Base-by-base conservation (phyloP, 2,329 filamentous ascomycete species). In the Knufia petricola region DNA sequence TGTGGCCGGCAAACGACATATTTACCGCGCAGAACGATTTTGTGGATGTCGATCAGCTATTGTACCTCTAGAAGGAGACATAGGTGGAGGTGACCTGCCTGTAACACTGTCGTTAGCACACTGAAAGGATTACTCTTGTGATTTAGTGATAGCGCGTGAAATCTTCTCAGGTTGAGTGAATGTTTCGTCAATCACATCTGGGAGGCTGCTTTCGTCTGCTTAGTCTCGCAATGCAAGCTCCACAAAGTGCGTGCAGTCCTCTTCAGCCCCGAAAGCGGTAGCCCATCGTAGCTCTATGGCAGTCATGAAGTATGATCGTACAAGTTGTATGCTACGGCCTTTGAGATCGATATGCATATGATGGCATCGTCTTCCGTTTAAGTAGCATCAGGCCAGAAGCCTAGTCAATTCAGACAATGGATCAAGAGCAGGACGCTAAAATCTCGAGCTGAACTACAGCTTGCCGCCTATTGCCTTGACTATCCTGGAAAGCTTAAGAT, bases 21-120 rank as follows among this genome's bases (percentile, higher is more conserved):
- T 43, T 30, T n/a, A 40, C 4, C 15, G 9, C 10, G n/a, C 21
- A 24, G 10, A 30, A 31, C n/a, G 9, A 19, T 28, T 17, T 4
- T 9, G 20, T 43, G 3, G 40, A 6, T 4, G 17, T 10, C 17
- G 7, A 6, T 12, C 7, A 6, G 21, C n/a, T 7, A n/a, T 4
- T 15, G 4, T 20, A 3, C 40, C 40, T 43, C 40, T 43, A 6
- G 40, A 43, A 26, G 40, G 40, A 26, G 40, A 43, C 40, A 43
- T 43, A 19, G 15, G 23, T 43, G 3, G 6, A 7, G 10, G 21
- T 28, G 12, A 26, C 8, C 8, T 28, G 12, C 24, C 40, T 43
- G 21, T 28, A 12, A 21, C 4, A 12, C 4, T 9, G 12, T 7
- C 8, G 37, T 40, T 17, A 43, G 40, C 21, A 10, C 4, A 3